Percentiles rank a stretch among this genome's conserved stretches.
Conservation (phyloP, 192 early-diverging fungal species). For the Coemansia sp. region DNA sequence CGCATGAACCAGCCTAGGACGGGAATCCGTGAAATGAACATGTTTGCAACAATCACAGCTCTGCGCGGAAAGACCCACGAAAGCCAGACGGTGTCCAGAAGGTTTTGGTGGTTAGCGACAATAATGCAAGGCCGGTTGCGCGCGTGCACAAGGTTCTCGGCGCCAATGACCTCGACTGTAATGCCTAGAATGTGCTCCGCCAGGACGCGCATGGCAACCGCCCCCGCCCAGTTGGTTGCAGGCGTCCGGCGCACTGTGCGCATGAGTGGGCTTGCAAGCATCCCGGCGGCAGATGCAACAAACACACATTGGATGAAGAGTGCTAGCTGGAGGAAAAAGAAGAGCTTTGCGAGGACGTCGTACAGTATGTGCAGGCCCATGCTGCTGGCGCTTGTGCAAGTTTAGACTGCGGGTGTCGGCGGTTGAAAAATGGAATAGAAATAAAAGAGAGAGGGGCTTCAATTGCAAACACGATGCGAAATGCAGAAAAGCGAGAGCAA, state of each 20-base stretch:
- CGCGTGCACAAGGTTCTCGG: conserved; percentile 57
- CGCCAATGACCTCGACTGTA: conserved; percentile 60
- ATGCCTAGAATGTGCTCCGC: conserved; percentile 60
- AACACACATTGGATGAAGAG: conserved; percentile 42
- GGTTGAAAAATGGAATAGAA: neutral
- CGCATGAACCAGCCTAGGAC: conserved; percentile 78
- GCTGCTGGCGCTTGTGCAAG: neutral
- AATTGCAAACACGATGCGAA: neutral
- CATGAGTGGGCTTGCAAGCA: conserved; percentile 29
- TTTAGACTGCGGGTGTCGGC: neutral
- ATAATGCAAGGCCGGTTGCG: conserved; percentile 61
- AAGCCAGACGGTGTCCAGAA: conserved; percentile 72
- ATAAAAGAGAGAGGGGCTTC: neutral
- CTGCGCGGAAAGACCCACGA: conserved; percentile 65
- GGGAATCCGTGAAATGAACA: conserved; percentile 66
- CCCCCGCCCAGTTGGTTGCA: conserved; percentile 63
- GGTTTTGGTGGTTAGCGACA: conserved; percentile 86
- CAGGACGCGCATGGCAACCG: conserved; percentile 56
- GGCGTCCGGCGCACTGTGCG: conserved; percentile 27
- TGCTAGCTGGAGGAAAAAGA: conserved; percentile 38
- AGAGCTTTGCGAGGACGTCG: conserved; percentile 16
- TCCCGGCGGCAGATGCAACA: conserved; percentile 32
- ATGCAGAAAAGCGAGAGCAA: conserved; percentile 1
- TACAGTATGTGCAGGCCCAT: conserved; percentile 21
- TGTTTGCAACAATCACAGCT: conserved; percentile 71